These are phyloP conservation scores for Lagenaria siceraria DNA, from an alignment of 306 rosid species.

Conservation along the genomic window DNA sequence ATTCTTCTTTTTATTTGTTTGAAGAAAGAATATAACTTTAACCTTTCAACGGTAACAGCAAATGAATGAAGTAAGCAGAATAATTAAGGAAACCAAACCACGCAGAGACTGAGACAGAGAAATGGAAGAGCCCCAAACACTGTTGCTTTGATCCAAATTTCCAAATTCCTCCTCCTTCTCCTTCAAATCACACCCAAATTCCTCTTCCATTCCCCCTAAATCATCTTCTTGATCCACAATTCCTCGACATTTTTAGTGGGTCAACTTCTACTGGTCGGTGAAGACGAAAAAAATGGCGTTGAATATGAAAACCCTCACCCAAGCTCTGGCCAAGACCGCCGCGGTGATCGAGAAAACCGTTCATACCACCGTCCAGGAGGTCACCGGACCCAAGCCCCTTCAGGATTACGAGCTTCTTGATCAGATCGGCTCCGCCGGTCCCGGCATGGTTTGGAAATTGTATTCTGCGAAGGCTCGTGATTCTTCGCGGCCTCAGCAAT, in stretches of 20 bases:
- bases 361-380: conserved; percentile 89
- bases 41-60: not conserved
- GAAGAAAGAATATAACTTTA: too few species aligned
- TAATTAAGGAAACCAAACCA: not conserved
- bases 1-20: too few species aligned
- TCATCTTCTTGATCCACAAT: not conserved
- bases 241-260: not conserved
- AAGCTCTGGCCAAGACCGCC: conserved; percentile 93
- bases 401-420: conserved; percentile 85
- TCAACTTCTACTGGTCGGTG: not conserved
- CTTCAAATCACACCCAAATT: not conserved
- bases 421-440: conserved; percentile 97
- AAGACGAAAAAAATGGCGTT: conserved; percentile 38
- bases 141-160: not conserved
- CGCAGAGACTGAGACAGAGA: not conserved
- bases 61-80: not conserved
- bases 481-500: conserved; percentile 67
- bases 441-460: conserved; percentile 68
- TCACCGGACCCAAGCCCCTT: conserved; percentile 88
- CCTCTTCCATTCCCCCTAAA: not conserved
- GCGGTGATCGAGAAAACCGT: conserved; percentile 90
- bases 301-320: conserved; percentile 92
- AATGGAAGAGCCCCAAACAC: not conserved
- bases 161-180: not conserved
- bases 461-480: conserved; percentile 78